phyloP scores from a whole-genome alignment of 2,329 filamentous ascomycete species.

The Diaporthe vaccinii region DNA sequence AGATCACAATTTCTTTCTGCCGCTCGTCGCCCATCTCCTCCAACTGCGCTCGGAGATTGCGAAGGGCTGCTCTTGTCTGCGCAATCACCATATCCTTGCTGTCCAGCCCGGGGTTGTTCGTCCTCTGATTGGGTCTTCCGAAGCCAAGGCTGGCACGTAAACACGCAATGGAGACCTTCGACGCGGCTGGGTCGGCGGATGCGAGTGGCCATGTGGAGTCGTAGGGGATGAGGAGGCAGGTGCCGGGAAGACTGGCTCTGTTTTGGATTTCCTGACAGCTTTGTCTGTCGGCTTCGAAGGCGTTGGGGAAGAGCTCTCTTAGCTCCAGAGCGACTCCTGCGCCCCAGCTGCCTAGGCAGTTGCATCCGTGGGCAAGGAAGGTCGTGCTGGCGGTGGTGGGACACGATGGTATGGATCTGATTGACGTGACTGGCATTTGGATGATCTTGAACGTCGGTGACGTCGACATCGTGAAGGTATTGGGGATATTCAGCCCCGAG shows the following conservation, averaged over 20 bases:
- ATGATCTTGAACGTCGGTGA: background rate
- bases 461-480: background rate
- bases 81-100: conserved; percentile 37
- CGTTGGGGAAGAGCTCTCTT: conserved; percentile 45
- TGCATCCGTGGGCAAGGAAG: conserved; percentile 50
- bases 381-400: background rate
- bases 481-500: background rate
- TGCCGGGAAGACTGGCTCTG: conserved; percentile 44
- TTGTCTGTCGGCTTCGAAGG: conserved; percentile 41
- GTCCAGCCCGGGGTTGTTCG: conserved; percentile 43
- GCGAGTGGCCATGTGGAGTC: conserved; percentile 44
- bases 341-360: conserved; percentile 50
- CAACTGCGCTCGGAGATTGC: conserved; percentile 40
- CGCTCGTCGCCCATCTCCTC: conserved; percentile 39
- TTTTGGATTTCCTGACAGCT: conserved; percentile 18
- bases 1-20: conserved; percentile 35
- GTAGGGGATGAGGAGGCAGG: conserved; percentile 47
- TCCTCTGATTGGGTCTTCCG: conserved; percentile 35
- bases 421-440: background rate
- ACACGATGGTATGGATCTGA: conserved; percentile 1
- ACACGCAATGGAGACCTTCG: conserved; percentile 44
- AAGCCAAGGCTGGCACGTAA: conserved; percentile 45
- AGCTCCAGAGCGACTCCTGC: conserved; percentile 49
- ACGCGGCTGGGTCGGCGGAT: conserved; percentile 41
- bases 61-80: conserved; percentile 43